Evolutionary conservation across 805 yeast species (phyloP).

Genomic region (Kuraishia ogatae): DNA sequence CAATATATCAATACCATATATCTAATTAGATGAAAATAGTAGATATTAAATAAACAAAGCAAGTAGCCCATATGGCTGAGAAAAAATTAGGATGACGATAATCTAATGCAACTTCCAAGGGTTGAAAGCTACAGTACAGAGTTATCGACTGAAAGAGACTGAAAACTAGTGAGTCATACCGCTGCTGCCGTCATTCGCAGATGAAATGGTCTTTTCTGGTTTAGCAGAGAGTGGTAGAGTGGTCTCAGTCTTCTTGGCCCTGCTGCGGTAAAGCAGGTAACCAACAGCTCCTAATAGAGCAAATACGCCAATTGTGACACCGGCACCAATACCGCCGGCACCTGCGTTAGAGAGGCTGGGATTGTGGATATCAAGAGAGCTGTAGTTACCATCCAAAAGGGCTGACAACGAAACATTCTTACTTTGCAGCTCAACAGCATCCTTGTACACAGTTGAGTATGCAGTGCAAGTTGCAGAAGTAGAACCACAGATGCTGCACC

Average conservation of each 20-base stretch:
- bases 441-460: conserved; percentile 21
- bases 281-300: conserved; percentile 22
- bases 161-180: neutral
- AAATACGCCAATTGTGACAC: conserved; percentile 33
- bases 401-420: conserved; percentile 22
- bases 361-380: conserved; percentile 11
- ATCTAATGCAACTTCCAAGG: no score
- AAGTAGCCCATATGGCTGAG: no score
- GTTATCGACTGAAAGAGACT: no score
- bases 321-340: conserved; percentile 47
- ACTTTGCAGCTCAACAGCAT: conserved; percentile 18
- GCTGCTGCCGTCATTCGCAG: neutral
- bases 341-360: conserved; percentile 26
- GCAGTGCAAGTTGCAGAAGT: conserved; percentile 21
- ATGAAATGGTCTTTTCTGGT: neutral
- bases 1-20: no score
- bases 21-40: no score
- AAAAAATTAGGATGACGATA: no score
- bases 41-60: no score
- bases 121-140: no score
- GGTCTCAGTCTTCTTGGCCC: conserved; percentile 2
- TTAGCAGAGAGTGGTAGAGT: neutral
- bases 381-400: conserved; percentile 19
- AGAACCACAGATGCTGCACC: conserved; percentile 33
- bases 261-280: conserved; percentile 13